Evolutionary conservation across 306 rosid genomes (phyloP), one percentile per base, ranked within the genome.

Genomic region (Medicago lupulina): DNA sequence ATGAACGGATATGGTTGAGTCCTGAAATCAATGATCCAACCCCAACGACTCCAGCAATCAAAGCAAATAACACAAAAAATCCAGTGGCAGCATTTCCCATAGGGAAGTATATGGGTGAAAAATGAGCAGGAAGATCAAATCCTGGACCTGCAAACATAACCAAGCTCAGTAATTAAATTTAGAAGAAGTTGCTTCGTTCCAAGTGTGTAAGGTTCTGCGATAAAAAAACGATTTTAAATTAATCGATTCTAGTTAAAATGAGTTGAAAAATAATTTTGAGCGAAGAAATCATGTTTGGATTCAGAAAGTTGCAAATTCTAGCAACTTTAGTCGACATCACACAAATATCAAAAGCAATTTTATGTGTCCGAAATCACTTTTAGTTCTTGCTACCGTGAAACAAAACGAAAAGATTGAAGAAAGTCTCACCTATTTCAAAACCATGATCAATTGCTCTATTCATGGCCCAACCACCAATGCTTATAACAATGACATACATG

Each of bases 31-130:
- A 77, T 13, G 97, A 88, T 58, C 93, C 99, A 76, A 55, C 88
- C 2, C 99, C 99, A 49, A 88, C 89, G 46, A 92, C 99, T 80
- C 90, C 98, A 41, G 98, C 99, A 0, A 96, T 38, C 84, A 90
- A 78, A 68, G 98, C 89, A 76, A 90, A 96, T 19, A 83, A 87
- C 51, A 92, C 99, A 54, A 92, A 92, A 89, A 96, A 96, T 10
- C 99, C 99, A 17, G 99, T 96, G 5, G 99, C 98, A 55, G 92
- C 99, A 76, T 96, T 96, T 71, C 98, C 99, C 92, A 96, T 92
- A 0, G 98, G 98, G 25, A 96, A 96, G 80, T 85, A 83, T 73
- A 96, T 89, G 4, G 99, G 99, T 8, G 98, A 86, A 81, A 96
- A 95, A 83, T 95, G 98, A 1, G 97, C 94, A 0, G 98, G 99